A percentile compares a stretch with the other conserved stretches of the same genome.
phyloP scores from a whole-genome alignment of 495 filamentous ascomycete species.

The Xylaria cubensis region DNA sequence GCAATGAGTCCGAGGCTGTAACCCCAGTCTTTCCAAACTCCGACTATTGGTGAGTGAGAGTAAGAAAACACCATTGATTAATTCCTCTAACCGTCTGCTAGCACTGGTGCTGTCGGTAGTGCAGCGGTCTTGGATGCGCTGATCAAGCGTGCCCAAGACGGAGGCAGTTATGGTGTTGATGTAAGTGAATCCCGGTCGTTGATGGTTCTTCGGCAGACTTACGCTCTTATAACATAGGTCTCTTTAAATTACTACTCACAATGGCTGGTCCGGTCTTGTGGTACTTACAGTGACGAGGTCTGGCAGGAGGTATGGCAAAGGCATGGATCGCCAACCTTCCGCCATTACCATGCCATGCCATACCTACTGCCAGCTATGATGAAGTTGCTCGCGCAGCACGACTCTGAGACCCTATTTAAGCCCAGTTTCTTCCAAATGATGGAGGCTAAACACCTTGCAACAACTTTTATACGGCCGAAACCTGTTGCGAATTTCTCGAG shows the following conservation, averaged over 20 bases:
- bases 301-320: constrained; percentile 32
- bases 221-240: constrained; percentile 24
- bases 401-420: constrained; percentile 7
- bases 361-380: constrained; percentile 16
- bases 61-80: background rate
- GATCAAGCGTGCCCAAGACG: constrained; percentile 55
- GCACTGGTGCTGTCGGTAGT: constrained; percentile 40
- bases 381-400: constrained; percentile 12
- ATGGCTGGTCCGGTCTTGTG: constrained; percentile 57
- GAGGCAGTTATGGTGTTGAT: constrained; percentile 59
- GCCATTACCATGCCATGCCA: constrained; percentile 22
- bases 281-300: constrained; percentile 49
- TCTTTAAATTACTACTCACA: constrained; percentile 66
- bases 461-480: constrained; percentile 22
- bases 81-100: background rate
- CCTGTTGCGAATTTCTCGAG: constrained; percentile 18
- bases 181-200: constrained; percentile 24
- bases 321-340: constrained; percentile 23
- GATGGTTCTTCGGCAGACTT: background rate
- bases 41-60: constrained; percentile 56
- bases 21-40: constrained; percentile 68
- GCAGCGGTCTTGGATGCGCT: constrained; percentile 60
- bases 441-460: constrained; percentile 3
- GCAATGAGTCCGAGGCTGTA: constrained; percentile 54
- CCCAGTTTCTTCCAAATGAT: background rate